A percentile compares a stretch with the other conserved stretches of the same genome.
Evolutionary conservation across 2,329 filamentous ascomycete genomes (phyloP).

Genomic region (Alternaria gaisen): DNA sequence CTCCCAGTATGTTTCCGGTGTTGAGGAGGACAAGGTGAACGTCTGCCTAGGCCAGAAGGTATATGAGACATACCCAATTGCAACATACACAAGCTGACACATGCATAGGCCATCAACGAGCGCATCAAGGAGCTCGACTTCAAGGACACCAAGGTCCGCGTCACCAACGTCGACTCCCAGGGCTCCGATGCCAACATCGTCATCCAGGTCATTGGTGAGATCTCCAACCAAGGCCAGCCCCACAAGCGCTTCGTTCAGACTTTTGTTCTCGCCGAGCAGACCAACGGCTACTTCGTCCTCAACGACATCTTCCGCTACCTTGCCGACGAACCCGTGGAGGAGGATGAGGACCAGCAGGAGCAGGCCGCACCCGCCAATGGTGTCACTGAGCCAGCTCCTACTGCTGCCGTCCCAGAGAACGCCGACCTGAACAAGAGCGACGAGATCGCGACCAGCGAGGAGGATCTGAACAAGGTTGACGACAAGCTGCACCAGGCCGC

Average conservation of each 20-base stretch:
- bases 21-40: constrained; percentile 86
- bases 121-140: constrained; percentile 93
- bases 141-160: constrained; percentile 97
- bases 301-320: constrained; percentile 98
- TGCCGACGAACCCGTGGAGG: constrained; percentile 77
- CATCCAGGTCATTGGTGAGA: constrained; percentile 97
- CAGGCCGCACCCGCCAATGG: constrained; percentile 48
- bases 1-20: constrained; percentile 92
- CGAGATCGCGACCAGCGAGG: constrained; percentile 55
- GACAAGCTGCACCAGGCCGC: constrained; percentile 76
- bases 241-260: constrained; percentile 98
- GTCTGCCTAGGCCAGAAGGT: constrained; percentile 90
- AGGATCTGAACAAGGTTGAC: constrained; percentile 64
- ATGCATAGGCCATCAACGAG: constrained; percentile 81
- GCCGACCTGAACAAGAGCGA: constrained; percentile 44
- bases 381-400: constrained; percentile 53
- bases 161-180: constrained; percentile 97
- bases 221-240: constrained; percentile 89
- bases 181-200: constrained; percentile 92
- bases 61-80: constrained; percentile 49
- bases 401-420: constrained; percentile 43
- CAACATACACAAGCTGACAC: constrained; percentile 8
- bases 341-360: constrained; percentile 59
- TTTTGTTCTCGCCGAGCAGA: constrained; percentile 94
- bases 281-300: constrained; percentile 95